Evolutionary conservation across 2,329 filamentous ascomycete genomes (phyloP).

Genomic region (Fusarium transvaalense): DNA sequence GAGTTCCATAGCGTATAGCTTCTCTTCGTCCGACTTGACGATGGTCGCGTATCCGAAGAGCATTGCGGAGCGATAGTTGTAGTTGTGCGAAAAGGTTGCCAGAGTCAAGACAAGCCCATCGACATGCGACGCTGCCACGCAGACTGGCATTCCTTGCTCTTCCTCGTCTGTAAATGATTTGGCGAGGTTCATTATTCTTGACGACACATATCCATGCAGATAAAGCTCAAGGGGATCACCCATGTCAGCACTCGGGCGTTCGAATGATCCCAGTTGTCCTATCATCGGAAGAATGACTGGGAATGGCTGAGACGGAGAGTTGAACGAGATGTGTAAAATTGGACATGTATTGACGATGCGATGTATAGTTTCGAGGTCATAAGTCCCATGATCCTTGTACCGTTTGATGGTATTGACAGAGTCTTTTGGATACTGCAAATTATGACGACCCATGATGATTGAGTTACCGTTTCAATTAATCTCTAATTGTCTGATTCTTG

Average conservation of each 20-base stretch:
- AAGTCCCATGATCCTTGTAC: constrained; percentile 73
- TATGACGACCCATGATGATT: constrained; percentile 53
- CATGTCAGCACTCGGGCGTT: constrained; percentile 69
- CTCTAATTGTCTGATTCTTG: not conserved
- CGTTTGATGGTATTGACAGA: constrained; percentile 75
- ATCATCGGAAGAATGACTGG: constrained; percentile 88
- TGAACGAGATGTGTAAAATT: constrained; percentile 85
- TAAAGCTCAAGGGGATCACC: constrained; percentile 80
- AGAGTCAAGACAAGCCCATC: constrained; percentile 85
- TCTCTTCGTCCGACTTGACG: constrained; percentile 76
- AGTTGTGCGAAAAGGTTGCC: constrained; percentile 83
- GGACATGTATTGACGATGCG: constrained; percentile 80
- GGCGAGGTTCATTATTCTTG: constrained; percentile 78
- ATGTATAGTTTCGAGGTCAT: constrained; percentile 80
- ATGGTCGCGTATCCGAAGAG: constrained; percentile 79
- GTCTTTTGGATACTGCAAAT: constrained; percentile 73
- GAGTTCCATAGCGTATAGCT: constrained; percentile 80
- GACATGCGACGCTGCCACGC: constrained; percentile 77
- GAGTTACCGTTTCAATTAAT: not conserved
- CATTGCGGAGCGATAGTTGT: constrained; percentile 86
- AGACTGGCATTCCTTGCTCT: constrained; percentile 73
- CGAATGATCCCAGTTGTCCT: constrained; percentile 81
- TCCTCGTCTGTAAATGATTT: constrained; percentile 18
- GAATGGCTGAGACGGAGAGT: constrained; percentile 72
- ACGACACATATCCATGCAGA: constrained; percentile 86